Conservation (phyloP, 768 basidiomycete species). For the Xerocomellus intermedius region DNA sequence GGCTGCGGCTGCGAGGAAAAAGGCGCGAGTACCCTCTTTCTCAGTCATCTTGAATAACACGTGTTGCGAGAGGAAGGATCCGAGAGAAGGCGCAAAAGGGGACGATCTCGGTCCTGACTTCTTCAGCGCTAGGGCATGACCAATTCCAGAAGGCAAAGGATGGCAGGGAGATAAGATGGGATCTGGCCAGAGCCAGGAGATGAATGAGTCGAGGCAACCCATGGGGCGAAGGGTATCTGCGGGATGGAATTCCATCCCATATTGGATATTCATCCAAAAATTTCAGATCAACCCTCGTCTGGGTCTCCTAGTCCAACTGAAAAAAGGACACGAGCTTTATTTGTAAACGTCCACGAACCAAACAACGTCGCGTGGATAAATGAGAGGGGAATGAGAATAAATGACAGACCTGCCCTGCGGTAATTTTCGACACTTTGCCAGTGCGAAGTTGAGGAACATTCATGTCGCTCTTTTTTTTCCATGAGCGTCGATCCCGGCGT, state of each 20-base stretch:
- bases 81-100: slow-evolving; percentile 3
- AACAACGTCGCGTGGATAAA: slow-evolving; percentile 19
- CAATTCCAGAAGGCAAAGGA: slow-evolving; percentile 16
- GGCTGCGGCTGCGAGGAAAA: slow-evolving; percentile 9
- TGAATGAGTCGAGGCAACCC: background rate
- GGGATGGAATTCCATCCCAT: background rate
- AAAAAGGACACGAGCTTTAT: background rate
- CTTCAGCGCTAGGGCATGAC: slow-evolving; percentile 11
- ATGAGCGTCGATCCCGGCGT: slow-evolving; percentile 14
- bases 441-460: slow-evolving; percentile 12
- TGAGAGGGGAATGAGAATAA: background rate
- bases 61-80: slow-evolving; percentile 15
- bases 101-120: slow-evolving; percentile 13
- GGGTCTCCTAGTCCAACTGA: background rate
- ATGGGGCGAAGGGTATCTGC: slow-evolving; percentile 23
- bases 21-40: slow-evolving; percentile 16
- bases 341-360: slow-evolving; percentile 15
- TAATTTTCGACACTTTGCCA: slow-evolving; percentile 1
- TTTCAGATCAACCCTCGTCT: background rate
- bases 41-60: slow-evolving; percentile 18
- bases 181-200: slow-evolving; percentile 14
- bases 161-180: slow-evolving; percentile 22
- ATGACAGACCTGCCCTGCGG: background rate
- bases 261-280: background rate
- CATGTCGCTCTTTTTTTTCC: slow-evolving; percentile 1